Percentiles rank a stretch among this genome's conserved stretches.
These are phyloP conservation scores for Cladosporium sp. DNA, from an alignment of 2,329 filamentous ascomycete genomes.

Conservation along the genomic window DNA sequence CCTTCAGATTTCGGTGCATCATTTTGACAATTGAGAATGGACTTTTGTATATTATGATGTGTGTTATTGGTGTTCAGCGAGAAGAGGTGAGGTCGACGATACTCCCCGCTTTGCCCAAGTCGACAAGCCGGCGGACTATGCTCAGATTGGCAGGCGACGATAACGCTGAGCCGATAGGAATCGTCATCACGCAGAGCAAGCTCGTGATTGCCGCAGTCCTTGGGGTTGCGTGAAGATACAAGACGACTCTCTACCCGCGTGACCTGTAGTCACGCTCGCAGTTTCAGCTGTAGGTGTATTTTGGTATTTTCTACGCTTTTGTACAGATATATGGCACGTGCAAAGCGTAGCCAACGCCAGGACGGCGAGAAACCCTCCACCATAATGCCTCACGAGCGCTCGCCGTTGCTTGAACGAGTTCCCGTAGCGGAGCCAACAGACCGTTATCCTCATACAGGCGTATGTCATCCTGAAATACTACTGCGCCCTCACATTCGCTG, in stretches of 20 bases:
- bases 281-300: neutral
- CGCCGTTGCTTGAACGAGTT: conserved; percentile 63
- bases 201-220: conserved; percentile 7
- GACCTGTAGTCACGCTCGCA: conserved; percentile 1
- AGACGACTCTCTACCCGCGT: neutral
- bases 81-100: conserved; percentile 6
- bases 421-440: conserved; percentile 48
- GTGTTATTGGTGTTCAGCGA: neutral
- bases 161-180: conserved; percentile 6
- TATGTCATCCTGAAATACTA: conserved; percentile 17
- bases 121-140: conserved; percentile 4
- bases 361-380: conserved; percentile 14
- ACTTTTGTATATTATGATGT: too few species aligned
- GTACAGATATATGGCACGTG: conserved; percentile 6
- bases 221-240: neutral
- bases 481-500: neutral
- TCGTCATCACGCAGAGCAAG: conserved; percentile 11
- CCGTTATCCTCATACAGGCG: conserved; percentile 45
- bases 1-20: neutral
- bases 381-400: conserved; percentile 54
- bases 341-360: conserved; percentile 1
- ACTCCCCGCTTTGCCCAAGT: conserved; percentile 1
- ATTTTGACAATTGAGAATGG: neutral
- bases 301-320: neutral
- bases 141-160: conserved; percentile 6